These are phyloP conservation scores for Amanita rimosa DNA, from an alignment of 768 basidiomycete species.

Conservation along the genomic window DNA sequence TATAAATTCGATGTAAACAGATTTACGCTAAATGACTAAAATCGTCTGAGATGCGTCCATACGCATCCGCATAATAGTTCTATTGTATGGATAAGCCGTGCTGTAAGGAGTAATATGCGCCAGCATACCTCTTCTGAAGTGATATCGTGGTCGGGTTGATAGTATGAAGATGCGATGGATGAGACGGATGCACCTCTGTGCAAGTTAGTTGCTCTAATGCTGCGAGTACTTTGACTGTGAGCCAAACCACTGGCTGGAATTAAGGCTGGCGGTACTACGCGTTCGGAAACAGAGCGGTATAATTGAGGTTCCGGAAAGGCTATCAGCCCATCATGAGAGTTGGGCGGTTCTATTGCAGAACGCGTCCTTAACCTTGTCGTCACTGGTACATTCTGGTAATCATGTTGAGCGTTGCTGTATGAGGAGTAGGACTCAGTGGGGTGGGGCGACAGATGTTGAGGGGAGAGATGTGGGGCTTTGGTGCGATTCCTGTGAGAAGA, in stretches of 20 bases:
- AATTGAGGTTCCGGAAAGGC: slow-evolving; percentile 44
- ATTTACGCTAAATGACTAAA: background rate
- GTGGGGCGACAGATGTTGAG: background rate
- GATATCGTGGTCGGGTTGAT: slow-evolving; percentile 16
- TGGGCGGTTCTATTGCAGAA: background rate
- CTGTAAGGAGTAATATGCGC: background rate
- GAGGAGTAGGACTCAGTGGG: background rate
- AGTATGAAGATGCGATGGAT: slow-evolving; percentile 7
- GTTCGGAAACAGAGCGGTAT: slow-evolving; percentile 32
- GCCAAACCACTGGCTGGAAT: slow-evolving; percentile 1
- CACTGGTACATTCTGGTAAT: background rate
- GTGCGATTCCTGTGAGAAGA: background rate
- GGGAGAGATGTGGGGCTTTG: background rate
- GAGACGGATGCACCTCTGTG: slow-evolving; percentile 1
- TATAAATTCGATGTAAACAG: slow-evolving; percentile 19
- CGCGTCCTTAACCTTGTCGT: background rate
- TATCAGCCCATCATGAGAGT: slow-evolving; percentile 10
- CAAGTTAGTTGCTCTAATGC: background rate
- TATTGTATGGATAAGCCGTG: background rate
- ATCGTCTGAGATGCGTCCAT: background rate
- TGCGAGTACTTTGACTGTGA: background rate
- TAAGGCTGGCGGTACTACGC: slow-evolving; percentile 21
- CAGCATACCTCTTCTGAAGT: slow-evolving; percentile 15
- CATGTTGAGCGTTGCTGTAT: background rate
- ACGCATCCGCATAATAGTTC: background rate